Percentiles rank a stretch among this genome's conserved stretches.
Conservation (phyloP, 371 early-diverging fungal species). For the Apophysomyces trapeziformis region DNA sequence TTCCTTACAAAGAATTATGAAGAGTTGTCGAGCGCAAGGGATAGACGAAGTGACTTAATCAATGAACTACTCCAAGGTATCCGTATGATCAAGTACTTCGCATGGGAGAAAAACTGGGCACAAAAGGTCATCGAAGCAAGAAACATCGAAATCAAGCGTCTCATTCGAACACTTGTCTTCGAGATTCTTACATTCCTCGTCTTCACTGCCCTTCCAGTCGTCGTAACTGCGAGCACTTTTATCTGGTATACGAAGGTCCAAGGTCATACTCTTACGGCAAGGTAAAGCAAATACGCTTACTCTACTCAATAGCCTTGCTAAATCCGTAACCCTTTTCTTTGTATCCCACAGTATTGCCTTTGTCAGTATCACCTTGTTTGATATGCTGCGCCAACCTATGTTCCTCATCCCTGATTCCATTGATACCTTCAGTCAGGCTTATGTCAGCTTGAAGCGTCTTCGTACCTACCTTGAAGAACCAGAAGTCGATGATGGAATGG, state of each 20-base stretch:
- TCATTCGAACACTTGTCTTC: constrained; percentile 41
- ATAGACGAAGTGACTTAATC: constrained; percentile 49
- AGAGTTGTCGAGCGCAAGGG: constrained; percentile 32
- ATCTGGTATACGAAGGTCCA: constrained; percentile 63
- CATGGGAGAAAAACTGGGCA: constrained; percentile 68
- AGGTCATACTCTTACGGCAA: constrained; percentile 48
- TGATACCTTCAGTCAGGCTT: constrained; percentile 41
- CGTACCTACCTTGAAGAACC: constrained; percentile 56
- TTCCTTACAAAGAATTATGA: constrained; percentile 24
- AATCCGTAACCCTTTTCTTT: background rate
- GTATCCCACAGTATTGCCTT: constrained; percentile 50
- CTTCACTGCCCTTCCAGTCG: constrained; percentile 54
- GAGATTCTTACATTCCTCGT: constrained; percentile 45
- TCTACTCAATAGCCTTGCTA: background rate
- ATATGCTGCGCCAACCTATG: constrained; percentile 56
- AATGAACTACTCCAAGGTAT: constrained; percentile 71
- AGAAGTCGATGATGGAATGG: constrained; percentile 40
- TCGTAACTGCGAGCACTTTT: constrained; percentile 61
- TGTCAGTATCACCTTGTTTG: constrained; percentile 64
- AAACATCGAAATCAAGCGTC: constrained; percentile 53
- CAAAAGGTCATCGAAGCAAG: constrained; percentile 54
- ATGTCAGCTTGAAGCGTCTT: constrained; percentile 60
- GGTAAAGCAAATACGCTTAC: constrained; percentile 9
- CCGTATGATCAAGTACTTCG: constrained; percentile 70
- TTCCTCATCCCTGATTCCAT: constrained; percentile 52